Base-by-base conservation (phyloP, 163 green algal species). In the Chlorella variabilis region DNA sequence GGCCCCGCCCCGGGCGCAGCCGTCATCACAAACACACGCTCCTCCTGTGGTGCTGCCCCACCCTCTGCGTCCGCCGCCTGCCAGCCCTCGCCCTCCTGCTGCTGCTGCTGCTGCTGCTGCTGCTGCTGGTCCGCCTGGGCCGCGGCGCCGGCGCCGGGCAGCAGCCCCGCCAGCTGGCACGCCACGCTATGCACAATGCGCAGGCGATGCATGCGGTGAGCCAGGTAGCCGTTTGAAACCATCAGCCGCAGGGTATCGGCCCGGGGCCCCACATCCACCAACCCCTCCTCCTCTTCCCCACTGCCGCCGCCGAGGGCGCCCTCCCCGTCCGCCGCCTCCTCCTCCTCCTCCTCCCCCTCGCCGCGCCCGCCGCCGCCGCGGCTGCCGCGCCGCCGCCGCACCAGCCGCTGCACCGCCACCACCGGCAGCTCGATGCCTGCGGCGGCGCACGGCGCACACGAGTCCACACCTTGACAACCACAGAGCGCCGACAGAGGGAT, bases 351-450 rank as follows among this genome's bases (percentile, higher is more conserved):
- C 20, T 25, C 71, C 18, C 5, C 49, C 49, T 61, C 42, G 18
- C 15, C 65, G 18, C 31, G 9, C 11, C 34, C 36, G 59, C 45
- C 38, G 31, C 54, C 27, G 27, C 73, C 25, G 8, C 42, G 31
- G 59, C 73, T 13, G 21, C 9, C 39, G 51, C 11, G 4, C 18
- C 41, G 54, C 54, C 54, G 54, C 29, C 20, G 54, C 54, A 74
- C 42, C 63, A 74, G 58, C 5, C 25, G n/a, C 29, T 75, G 27
- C 3, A 75, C 2, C 8, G 36, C 25, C 23, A 78, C 71, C 9
- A 78, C 49, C 21, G 49, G 71, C 21, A 78, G 34, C 33, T 34
- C 71, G 34, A 68, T 78, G 51, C 71, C 71, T 78, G 71, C 71
- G 54, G 42, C n/a, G n/a, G n/a, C n/a, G n/a, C n/a, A n/a, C n/a